Conservation (phyloP, 176 grass and related monocot species). For the Zoysia pacifica region DNA sequence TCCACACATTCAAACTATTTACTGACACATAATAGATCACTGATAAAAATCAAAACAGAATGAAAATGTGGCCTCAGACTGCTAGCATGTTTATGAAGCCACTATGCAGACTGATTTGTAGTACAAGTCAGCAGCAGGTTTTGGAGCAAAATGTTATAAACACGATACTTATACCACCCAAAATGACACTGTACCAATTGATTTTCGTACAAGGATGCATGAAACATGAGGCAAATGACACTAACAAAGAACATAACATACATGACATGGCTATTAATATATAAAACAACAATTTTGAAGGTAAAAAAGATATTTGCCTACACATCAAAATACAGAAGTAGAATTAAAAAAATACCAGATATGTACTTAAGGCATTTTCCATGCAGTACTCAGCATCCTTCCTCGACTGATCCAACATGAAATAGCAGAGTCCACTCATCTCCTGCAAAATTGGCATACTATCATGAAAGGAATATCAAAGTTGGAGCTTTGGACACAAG, state of each 20-base stretch:
- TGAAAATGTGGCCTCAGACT: neutral
- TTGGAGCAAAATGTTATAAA: neutral
- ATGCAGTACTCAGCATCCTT: constrained; percentile 96
- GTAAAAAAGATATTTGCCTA: constrained; percentile 8
- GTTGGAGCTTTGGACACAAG: neutral
- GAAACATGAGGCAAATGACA: constrained; percentile 10
- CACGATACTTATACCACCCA: neutral
- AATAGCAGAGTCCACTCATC: constrained; percentile 92
- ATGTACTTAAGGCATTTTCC: constrained; percentile 91
- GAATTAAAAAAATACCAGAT: constrained; percentile 70
- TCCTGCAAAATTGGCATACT: constrained; percentile 65
- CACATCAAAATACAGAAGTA: constrained; percentile 25
- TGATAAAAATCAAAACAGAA: neutral
- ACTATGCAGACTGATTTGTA: neutral
- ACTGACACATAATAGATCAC: neutral
- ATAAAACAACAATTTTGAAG: constrained; percentile 15
- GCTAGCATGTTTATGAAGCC: neutral
- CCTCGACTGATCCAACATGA: constrained; percentile 98
- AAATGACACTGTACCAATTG: neutral
- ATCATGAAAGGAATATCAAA: constrained; percentile 33
- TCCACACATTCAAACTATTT: neutral
- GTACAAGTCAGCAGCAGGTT: neutral
- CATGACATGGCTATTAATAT: neutral
- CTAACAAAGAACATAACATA: constrained; percentile 13
- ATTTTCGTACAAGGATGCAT: neutral